These are phyloP conservation scores for Xylaria intraflava DNA, from an alignment of 495 filamentous ascomycete species.

Conservation along the genomic window DNA sequence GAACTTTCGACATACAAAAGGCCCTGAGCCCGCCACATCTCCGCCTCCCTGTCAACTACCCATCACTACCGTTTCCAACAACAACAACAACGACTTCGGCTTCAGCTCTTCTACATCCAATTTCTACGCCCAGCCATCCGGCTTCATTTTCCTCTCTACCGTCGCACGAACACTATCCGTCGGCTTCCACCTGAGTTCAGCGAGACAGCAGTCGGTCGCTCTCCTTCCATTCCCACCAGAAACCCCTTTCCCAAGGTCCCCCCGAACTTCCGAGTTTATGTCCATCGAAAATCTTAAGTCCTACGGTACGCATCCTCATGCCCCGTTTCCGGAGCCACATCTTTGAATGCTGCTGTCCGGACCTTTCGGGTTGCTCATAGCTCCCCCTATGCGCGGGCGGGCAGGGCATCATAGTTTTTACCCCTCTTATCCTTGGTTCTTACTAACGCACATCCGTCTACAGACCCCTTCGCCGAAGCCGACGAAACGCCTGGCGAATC, in stretches of 20 bases:
- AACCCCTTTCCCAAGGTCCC: slow-evolving; percentile 40
- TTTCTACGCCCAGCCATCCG: not conserved
- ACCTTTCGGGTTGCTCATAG: not conserved
- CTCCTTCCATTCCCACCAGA: slow-evolving; percentile 22
- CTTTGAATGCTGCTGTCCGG: slow-evolving; percentile 1
- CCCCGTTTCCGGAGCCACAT: no score
- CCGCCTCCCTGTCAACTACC: slow-evolving; percentile 14
- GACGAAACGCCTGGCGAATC: slow-evolving; percentile 96
- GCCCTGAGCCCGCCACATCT: slow-evolving; percentile 8
- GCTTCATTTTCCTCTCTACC: not conserved
- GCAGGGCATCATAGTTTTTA: not conserved
- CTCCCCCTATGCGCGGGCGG: not conserved
- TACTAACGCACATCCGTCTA: slow-evolving; percentile 13
- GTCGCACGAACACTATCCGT: not conserved
- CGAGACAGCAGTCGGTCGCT: slow-evolving; percentile 40
- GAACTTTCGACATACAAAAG: slow-evolving; percentile 14
- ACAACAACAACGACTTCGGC: slow-evolving; percentile 12
- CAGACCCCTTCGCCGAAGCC: slow-evolving; percentile 99
- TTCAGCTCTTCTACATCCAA: slow-evolving; percentile 8
- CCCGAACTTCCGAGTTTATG: slow-evolving; percentile 78
- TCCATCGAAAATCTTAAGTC: slow-evolving; percentile 99
- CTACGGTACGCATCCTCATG: slow-evolving; percentile 69
- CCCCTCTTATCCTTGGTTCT: slow-evolving; percentile 3
- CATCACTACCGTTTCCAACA: not conserved
- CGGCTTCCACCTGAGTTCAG: not conserved